phyloP scores from a whole-genome alignment of 257 asterid species.

The Solanum gracilifrons region DNA sequence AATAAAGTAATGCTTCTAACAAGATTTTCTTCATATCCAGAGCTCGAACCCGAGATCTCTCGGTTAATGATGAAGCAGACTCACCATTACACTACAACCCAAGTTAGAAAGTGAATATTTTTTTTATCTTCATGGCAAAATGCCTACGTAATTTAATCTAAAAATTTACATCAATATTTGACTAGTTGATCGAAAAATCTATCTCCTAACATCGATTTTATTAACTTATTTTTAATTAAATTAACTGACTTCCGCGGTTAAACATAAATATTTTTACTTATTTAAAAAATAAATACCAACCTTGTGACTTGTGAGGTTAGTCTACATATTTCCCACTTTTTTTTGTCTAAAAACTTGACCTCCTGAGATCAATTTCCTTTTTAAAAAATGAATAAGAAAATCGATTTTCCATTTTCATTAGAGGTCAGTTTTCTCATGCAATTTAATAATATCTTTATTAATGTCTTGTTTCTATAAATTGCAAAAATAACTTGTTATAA shows the following conservation, averaged over 20 bases:
- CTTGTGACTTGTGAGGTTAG: neutral
- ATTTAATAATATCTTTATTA: too few relatives aligned
- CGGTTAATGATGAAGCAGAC: too few relatives aligned
- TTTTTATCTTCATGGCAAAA: neutral
- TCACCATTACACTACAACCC: too few relatives aligned
- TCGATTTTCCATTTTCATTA: neutral
- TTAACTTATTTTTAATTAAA: too few relatives aligned
- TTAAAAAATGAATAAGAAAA: too few relatives aligned
- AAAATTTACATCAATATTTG: neutral
- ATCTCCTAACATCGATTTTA: neutral
- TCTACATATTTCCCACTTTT: neutral
- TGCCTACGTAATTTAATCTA: too few relatives aligned
- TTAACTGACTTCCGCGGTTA: neutral
- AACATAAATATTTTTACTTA: neutral
- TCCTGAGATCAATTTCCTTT: neutral
- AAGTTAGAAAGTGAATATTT: too few relatives aligned
- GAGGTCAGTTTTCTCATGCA: neutral
- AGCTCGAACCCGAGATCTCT: too few relatives aligned
- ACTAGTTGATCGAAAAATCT: neutral
- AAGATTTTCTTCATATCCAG: rapidly evolving
- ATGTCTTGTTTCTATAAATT: neutral
- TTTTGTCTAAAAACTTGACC: neutral
- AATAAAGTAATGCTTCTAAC: too few relatives aligned
- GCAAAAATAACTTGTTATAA: neutral
- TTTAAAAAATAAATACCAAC: neutral